Conservation (phyloP, 2,329 filamentous ascomycete species). For the Lachnellula suecica region DNA sequence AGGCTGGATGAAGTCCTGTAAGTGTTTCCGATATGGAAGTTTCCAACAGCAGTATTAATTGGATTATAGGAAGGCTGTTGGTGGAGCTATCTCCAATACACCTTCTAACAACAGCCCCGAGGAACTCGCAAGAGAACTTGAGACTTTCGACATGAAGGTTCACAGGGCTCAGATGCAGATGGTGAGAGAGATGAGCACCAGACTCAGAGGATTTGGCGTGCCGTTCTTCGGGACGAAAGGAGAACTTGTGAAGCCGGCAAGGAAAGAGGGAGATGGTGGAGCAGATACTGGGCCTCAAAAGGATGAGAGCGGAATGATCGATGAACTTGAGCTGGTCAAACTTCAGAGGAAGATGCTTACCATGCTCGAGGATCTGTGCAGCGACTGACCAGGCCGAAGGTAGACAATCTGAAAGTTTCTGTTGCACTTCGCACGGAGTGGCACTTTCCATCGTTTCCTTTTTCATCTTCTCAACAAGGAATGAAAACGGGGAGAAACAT, state of each 20-base stretch:
- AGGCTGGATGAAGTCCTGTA: slow-evolving; percentile 55
- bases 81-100: slow-evolving; percentile 37
- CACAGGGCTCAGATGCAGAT: slow-evolving; percentile 58
- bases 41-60: slow-evolving; percentile 12
- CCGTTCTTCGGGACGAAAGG: slow-evolving; percentile 58
- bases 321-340: slow-evolving; percentile 39
- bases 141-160: slow-evolving; percentile 60
- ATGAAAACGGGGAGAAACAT: background rate
- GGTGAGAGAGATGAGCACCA: slow-evolving; percentile 54
- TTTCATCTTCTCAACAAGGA: slow-evolving; percentile 1
- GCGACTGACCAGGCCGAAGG: slow-evolving; percentile 23
- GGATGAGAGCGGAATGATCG: slow-evolving; percentile 32
- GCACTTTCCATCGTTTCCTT: slow-evolving; percentile 8
- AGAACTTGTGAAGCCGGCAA: slow-evolving; percentile 40
- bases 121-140: slow-evolving; percentile 53
- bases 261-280: slow-evolving; percentile 19
- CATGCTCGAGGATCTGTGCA: slow-evolving; percentile 49
- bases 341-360: slow-evolving; percentile 48
- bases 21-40: slow-evolving; percentile 22
- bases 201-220: slow-evolving; percentile 56
- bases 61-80: slow-evolving; percentile 41
- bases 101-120: slow-evolving; percentile 30
- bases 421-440: slow-evolving; percentile 23
- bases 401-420: slow-evolving; percentile 2
- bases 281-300: too few relatives aligned